Conservation (phyloP, 2,329 filamentous ascomycete genomes). For the Thielaviopsis musarum region DNA sequence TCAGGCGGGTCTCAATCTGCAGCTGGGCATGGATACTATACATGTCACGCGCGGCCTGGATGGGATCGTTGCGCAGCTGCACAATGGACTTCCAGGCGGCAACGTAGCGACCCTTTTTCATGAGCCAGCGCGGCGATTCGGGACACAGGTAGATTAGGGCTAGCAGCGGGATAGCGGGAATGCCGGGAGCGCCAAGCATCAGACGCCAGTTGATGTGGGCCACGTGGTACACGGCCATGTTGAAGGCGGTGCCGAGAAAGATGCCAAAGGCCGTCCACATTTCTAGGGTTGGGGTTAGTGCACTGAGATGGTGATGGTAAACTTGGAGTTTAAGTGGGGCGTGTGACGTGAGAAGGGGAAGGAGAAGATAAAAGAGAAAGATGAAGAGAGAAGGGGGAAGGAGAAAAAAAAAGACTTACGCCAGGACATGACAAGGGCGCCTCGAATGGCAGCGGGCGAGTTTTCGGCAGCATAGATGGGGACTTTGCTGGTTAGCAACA, state of each 20-base stretch:
- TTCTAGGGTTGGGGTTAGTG: conserved; percentile 16
- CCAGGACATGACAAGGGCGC: conserved; percentile 37
- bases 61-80: conserved; percentile 36
- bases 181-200: conserved; percentile 42
- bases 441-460: conserved; percentile 33
- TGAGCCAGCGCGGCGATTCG: conserved; percentile 48
- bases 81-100: conserved; percentile 40
- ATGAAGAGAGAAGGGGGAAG: neutral
- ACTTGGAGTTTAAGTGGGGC: neutral
- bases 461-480: conserved; percentile 38
- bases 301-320: neutral
- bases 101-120: conserved; percentile 40
- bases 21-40: conserved; percentile 36
- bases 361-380: neutral
- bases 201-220: conserved; percentile 42
- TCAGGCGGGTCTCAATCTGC: conserved; percentile 19
- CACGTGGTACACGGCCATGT: conserved; percentile 43
- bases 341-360: neutral
- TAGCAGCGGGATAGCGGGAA: conserved; percentile 45
- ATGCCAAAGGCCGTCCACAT: conserved; percentile 40
- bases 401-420: conserved; percentile 19
- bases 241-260: conserved; percentile 48
- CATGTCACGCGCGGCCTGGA: conserved; percentile 45
- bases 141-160: conserved; percentile 42
- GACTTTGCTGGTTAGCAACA: conserved; percentile 17